These are phyloP conservation scores for Carpinus fangiana DNA, from an alignment of 306 rosid genomes.

Conservation along the genomic window DNA sequence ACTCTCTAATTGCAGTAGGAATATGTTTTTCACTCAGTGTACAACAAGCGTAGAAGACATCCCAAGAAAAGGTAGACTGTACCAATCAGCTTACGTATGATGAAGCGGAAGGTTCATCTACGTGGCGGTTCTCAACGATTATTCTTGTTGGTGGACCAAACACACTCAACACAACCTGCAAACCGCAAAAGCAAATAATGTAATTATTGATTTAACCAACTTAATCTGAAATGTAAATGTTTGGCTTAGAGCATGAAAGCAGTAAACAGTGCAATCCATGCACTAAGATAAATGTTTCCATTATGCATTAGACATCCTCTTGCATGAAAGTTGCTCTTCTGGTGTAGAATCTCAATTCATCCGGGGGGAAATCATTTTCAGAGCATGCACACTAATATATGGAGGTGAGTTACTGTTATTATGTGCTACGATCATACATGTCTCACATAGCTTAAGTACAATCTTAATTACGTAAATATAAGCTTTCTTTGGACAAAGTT, in stretches of 20 bases:
- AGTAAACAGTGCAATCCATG: neutral
- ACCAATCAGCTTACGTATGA: conserved; percentile 25
- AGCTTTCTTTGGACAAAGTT: too few relatives aligned
- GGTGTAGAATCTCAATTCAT: neutral
- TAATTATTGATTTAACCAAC: neutral
- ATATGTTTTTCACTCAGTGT: neutral
- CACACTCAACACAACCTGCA: conserved; percentile 81
- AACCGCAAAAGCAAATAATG: conserved; percentile 15
- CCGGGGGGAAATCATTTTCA: neutral
- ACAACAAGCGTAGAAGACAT: neutral
- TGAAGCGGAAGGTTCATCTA: conserved; percentile 36
- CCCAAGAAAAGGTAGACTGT: neutral
- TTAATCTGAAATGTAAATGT: neutral
- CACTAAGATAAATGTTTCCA: neutral
- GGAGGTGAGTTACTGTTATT: neutral
- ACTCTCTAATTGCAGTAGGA: neutral
- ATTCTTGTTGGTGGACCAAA: conserved; percentile 72
- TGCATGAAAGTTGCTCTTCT: neutral
- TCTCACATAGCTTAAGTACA: too few relatives aligned
- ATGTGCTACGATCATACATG: too few relatives aligned
- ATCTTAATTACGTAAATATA: too few relatives aligned
- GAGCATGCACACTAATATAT: neutral
- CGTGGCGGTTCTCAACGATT: conserved; percentile 34
- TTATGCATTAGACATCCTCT: neutral
- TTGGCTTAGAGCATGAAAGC: neutral